phyloP scores from a whole-genome alignment of 495 filamentous ascomycete species.

The Melanomma pulvis-pyrius region DNA sequence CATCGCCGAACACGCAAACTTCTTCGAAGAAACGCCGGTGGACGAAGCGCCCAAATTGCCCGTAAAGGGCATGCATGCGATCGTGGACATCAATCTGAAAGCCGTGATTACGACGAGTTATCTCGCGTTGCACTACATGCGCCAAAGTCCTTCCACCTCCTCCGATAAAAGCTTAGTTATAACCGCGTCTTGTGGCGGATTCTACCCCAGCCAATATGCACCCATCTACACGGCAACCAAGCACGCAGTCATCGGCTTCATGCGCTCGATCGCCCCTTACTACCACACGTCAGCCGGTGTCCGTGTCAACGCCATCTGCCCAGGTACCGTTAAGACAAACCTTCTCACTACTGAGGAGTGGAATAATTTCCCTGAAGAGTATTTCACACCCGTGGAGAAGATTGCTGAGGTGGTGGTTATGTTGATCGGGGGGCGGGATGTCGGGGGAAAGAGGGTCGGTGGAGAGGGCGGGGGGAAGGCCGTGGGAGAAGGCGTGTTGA shows the following conservation, averaged over 20 bases:
- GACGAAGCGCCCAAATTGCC: constrained; percentile 22
- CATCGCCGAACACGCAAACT: constrained; percentile 41
- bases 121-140: constrained; percentile 43
- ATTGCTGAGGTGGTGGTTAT: constrained; percentile 39
- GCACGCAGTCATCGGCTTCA: constrained; percentile 40
- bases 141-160: constrained; percentile 10
- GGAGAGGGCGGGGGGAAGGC: constrained; percentile 6
- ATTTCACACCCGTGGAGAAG: constrained; percentile 43
- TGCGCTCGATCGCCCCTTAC: constrained; percentile 37
- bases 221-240: constrained; percentile 43
- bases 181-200: constrained; percentile 41
- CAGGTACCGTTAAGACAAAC: constrained; percentile 43
- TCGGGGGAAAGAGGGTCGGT: neutral
- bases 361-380: constrained; percentile 38
- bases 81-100: constrained; percentile 43
- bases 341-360: constrained; percentile 37
- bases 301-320: constrained; percentile 42
- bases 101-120: constrained; percentile 39
- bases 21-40: constrained; percentile 21
- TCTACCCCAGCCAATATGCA: constrained; percentile 33
- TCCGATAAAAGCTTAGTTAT: constrained; percentile 36
- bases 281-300: constrained; percentile 33
- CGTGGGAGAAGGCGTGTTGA: constrained; percentile 7
- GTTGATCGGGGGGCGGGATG: constrained; percentile 36
- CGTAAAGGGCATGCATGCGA: constrained; percentile 19